phyloP scores from a whole-genome alignment of 306 rosid species.

The Sophora flavescens region DNA sequence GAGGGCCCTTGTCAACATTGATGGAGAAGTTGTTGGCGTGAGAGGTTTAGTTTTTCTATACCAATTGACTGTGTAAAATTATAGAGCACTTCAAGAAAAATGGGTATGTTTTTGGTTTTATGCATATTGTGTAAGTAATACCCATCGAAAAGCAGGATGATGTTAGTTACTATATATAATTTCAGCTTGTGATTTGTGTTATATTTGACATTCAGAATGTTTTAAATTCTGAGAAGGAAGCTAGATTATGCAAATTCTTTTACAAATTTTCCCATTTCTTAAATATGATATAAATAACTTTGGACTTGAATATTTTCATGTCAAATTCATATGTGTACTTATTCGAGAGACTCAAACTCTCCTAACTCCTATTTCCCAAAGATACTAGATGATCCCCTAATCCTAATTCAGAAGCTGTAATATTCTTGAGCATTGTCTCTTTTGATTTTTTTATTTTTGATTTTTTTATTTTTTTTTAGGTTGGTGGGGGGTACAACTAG shows the following conservation, averaged over 20 bases:
- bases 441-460: too few species aligned
- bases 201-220: constrained; percentile 21
- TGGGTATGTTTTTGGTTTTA: constrained; percentile 60
- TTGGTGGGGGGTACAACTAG: too few species aligned
- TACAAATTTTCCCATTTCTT: background rate
- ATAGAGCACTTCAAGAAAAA: constrained; percentile 78
- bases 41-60: constrained; percentile 88
- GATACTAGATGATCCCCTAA: too few species aligned
- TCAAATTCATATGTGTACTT: background rate
- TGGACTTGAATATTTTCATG: constrained; percentile 18
- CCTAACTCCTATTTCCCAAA: too few species aligned
- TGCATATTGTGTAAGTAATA: background rate
- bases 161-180: constrained; percentile 11
- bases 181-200: constrained; percentile 25
- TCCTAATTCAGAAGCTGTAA: too few species aligned
- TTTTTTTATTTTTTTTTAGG: too few species aligned
- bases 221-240: background rate
- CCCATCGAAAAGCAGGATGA: constrained; percentile 7
- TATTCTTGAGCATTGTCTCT: too few species aligned
- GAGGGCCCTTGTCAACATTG: constrained; percentile 94
- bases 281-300: constrained; percentile 3
- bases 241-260: background rate
- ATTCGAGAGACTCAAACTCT: too few species aligned
- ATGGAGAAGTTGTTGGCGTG: constrained; percentile 91
- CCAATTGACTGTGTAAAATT: constrained; percentile 85